Evolutionary conservation across 306 rosid genomes (phyloP).

Genomic region (Corylus americana): DNA sequence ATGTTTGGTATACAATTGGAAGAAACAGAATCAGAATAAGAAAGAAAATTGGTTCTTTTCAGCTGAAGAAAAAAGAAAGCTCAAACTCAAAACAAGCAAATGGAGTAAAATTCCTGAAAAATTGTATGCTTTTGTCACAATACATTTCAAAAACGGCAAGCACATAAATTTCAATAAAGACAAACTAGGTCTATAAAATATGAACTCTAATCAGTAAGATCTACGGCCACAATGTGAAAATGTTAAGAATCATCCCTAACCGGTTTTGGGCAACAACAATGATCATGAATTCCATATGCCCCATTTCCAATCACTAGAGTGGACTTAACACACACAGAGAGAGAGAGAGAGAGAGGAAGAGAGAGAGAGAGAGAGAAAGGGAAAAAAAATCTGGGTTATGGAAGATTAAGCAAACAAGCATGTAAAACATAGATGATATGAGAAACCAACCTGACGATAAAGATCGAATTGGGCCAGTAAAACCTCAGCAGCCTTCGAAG

Average conservation of each 20-base stretch:
- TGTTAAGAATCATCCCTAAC: neutral
- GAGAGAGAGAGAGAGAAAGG: neutral
- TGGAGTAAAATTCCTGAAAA: too few relatives aligned
- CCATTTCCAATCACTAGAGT: neutral
- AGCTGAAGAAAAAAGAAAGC: too few relatives aligned
- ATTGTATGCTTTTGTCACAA: too few relatives aligned
- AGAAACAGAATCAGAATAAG: too few relatives aligned
- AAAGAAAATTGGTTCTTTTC: too few relatives aligned
- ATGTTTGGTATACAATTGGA: too few relatives aligned
- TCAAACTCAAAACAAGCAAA: too few relatives aligned
- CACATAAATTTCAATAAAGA: too few relatives aligned
- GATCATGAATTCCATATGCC: neutral
- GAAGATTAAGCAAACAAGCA: neutral
- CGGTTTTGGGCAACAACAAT: neutral
- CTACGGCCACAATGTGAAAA: neutral
- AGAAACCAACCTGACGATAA: slow-evolving; percentile 72
- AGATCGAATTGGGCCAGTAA: slow-evolving; percentile 85
- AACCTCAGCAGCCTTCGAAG: slow-evolving; percentile 88
- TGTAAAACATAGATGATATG: slow-evolving; percentile 7
- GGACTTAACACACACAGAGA: neutral
- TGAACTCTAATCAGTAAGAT: neutral
- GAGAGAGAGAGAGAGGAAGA: neutral
- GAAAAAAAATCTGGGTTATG: neutral
- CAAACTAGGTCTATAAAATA: too few relatives aligned
- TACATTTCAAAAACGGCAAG: too few relatives aligned